Conservation (phyloP, 495 filamentous ascomycete species). For the Cenococcum geophilum region DNA sequence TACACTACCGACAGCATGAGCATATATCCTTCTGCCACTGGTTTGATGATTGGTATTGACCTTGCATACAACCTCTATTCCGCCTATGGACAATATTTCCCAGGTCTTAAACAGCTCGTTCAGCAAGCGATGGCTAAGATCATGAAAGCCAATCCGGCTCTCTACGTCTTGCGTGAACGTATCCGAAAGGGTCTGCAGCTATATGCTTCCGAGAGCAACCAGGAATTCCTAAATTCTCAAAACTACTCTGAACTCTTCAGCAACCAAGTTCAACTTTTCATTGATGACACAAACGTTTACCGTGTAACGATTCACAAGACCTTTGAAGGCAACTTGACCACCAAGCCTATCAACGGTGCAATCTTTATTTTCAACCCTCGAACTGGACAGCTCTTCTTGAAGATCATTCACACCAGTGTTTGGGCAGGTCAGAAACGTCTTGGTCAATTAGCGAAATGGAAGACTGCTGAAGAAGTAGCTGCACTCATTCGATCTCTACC, state of each 20-base stretch:
- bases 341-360: constrained; percentile 98
- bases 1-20: constrained; percentile 99
- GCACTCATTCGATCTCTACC: constrained; percentile 94
- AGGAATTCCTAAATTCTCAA: constrained; percentile 98
- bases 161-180: constrained; percentile 95
- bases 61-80: constrained; percentile 98
- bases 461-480: constrained; percentile 99
- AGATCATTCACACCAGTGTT: constrained; percentile 99
- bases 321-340: constrained; percentile 98
- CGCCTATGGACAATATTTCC: constrained; percentile 98
- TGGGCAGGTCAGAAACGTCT: constrained; percentile 99
- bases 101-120: constrained; percentile 89
- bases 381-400: constrained; percentile 95
- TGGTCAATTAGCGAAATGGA: constrained; percentile 98
- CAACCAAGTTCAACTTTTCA: constrained; percentile 98
- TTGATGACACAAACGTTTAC: constrained; percentile 99
- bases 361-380: constrained; percentile 99
- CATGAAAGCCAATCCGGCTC: constrained; percentile 97
- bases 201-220: constrained; percentile 97
- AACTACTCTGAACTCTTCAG: constrained; percentile 99
- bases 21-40: constrained; percentile 96
- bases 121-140: constrained; percentile 99
- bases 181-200: constrained; percentile 97
- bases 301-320: constrained; percentile 99
- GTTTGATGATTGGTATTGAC: constrained; percentile 97